Conservation (phyloP, 225 moss, liverwort and hornwort species). For the Pseudoscleropodium purum region DNA sequence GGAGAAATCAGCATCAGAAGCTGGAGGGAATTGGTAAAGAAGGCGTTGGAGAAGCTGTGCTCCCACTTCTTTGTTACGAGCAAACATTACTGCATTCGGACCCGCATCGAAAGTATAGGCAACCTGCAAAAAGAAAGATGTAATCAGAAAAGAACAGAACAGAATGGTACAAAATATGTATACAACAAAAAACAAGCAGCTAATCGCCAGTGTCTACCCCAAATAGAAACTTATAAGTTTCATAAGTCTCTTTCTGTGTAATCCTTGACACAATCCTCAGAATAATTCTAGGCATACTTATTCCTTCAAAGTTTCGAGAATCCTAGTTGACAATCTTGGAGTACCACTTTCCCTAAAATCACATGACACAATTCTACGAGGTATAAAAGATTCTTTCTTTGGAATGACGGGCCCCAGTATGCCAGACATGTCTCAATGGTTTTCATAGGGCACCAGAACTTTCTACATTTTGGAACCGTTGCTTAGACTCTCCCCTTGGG, state of each 20-base stretch:
- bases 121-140: constrained; percentile 36
- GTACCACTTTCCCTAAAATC: not conserved
- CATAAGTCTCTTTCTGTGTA: not conserved
- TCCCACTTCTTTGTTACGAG: constrained; percentile 69
- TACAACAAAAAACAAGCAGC: not conserved
- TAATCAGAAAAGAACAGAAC: not conserved
- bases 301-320: not conserved
- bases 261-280: not conserved
- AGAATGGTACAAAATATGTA: not conserved
- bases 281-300: not conserved
- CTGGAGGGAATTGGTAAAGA: constrained; percentile 86
- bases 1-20: constrained; percentile 69
- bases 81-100: constrained; percentile 94
- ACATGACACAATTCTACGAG: not conserved
- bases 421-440: not conserved
- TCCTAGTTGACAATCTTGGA: not conserved
- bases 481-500: not conserved
- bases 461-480: not conserved
- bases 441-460: not conserved
- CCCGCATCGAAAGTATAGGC: constrained; percentile 99
- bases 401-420: not conserved
- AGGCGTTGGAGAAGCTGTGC: constrained; percentile 68
- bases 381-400: not conserved
- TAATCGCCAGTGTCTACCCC: not conserved
- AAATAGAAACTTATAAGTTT: not conserved